phyloP scores from a whole-genome alignment of 257 asterid genomes.

The Catharanthus roseus region DNA sequence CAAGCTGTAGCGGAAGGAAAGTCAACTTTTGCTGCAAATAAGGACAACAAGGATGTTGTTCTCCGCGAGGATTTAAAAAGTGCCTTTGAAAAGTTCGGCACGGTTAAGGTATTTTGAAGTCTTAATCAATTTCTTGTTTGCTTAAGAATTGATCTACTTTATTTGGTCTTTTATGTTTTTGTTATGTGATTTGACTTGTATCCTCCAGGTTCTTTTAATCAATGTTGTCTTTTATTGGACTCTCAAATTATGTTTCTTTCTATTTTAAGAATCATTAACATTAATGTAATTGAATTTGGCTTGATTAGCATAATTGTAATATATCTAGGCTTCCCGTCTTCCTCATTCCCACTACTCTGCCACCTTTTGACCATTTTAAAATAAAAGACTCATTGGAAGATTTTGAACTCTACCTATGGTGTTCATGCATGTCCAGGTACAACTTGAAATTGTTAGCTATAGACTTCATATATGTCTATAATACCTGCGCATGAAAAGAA shows the following conservation, averaged over 20 bases:
- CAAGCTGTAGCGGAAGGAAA: slow-evolving; percentile 37
- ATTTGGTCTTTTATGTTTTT: not conserved
- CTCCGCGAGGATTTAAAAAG: slow-evolving; percentile 78
- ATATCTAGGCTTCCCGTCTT: not conserved
- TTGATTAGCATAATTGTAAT: not conserved
- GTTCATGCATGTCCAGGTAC: not conserved
- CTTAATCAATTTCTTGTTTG: not conserved
- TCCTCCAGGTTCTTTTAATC: too few species aligned
- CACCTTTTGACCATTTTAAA: not conserved
- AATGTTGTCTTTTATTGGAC: too few species aligned
- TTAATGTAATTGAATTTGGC: too few species aligned
- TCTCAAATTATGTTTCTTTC: too few species aligned
- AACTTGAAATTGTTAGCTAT: not conserved
- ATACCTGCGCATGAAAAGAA: not conserved
- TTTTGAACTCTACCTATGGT: not conserved
- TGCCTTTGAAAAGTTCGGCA: slow-evolving; percentile 65
- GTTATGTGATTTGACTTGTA: not conserved
- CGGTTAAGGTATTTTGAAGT: slow-evolving; percentile 56
- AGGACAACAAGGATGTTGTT: slow-evolving; percentile 68
- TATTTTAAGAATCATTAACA: too few species aligned
- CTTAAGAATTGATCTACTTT: not conserved
- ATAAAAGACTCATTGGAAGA: not conserved
- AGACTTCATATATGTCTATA: not conserved
- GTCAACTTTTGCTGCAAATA: slow-evolving; percentile 31
- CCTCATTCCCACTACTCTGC: not conserved